These are phyloP conservation scores for Rhodotorula sp. DNA, from an alignment of 1,284 basidiomycete genomes.

Conservation along the genomic window DNA sequence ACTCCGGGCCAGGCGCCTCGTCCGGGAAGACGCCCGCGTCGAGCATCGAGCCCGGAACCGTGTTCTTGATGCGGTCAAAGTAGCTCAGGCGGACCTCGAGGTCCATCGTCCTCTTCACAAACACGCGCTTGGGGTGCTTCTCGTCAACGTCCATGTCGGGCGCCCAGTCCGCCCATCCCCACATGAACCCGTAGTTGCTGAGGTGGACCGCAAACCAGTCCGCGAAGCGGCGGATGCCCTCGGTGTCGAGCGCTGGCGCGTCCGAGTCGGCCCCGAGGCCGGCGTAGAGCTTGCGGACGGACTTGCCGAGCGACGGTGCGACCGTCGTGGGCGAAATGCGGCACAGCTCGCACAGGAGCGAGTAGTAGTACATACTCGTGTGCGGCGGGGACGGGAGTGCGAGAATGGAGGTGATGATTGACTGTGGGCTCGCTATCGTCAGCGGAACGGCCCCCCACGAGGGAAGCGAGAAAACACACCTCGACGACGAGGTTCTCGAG, in stretches of 20 bases:
- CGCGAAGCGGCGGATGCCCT: conserved; percentile 74
- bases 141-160: conserved; percentile 37
- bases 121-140: conserved; percentile 77
- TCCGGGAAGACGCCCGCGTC: conserved; percentile 67
- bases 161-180: conserved; percentile 99
- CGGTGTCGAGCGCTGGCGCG: conserved; percentile 66
- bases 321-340: conserved; percentile 86
- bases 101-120: conserved; percentile 85
- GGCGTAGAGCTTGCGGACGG: conserved; percentile 81
- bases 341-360: conserved; percentile 89
- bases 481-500: conserved; percentile 78
- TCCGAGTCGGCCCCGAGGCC: conserved; percentile 57
- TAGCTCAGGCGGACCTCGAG: conserved; percentile 90
- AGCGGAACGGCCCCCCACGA: not conserved
- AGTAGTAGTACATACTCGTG: conserved; percentile 81
- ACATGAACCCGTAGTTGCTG: conserved; percentile 96
- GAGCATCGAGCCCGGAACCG: conserved; percentile 79
- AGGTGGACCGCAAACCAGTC: conserved; percentile 97
- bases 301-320: conserved; percentile 94
- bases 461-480: conserved; percentile 53
- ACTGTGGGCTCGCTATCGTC: conserved; percentile 9
- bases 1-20: conserved; percentile 78
- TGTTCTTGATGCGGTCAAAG: conserved; percentile 87
- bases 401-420: conserved; percentile 73
- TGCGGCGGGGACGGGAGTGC: conserved; percentile 74